These are phyloP conservation scores for Didymella segeticola DNA, from an alignment of 2,329 filamentous ascomycete genomes.

Conservation along the genomic window DNA sequence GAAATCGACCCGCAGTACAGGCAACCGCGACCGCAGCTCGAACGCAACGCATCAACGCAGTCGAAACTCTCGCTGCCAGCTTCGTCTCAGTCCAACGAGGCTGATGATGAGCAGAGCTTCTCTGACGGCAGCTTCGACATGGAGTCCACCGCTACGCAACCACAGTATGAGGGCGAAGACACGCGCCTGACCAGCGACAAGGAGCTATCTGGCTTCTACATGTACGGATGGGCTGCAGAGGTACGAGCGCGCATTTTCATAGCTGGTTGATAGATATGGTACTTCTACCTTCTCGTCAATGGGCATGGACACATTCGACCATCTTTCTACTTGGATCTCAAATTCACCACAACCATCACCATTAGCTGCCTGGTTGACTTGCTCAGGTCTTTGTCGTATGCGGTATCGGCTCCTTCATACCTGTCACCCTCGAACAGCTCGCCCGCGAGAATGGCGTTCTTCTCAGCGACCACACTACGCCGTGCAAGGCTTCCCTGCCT, in stretches of 20 bases:
- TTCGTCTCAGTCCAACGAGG: slow-evolving; percentile 50
- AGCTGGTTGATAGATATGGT: too few relatives aligned
- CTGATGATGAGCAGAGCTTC: slow-evolving; percentile 53
- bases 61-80: slow-evolving; percentile 45
- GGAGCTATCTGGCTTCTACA: slow-evolving; percentile 94
- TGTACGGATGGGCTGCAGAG: slow-evolving; percentile 94
- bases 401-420: slow-evolving; percentile 85
- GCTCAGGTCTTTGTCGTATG: slow-evolving; percentile 84
- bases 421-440: slow-evolving; percentile 91
- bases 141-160: slow-evolving; percentile 41
- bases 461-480: slow-evolving; percentile 74
- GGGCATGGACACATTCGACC: background rate
- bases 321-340: background rate
- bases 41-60: slow-evolving; percentile 40
- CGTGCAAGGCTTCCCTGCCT: slow-evolving; percentile 73
- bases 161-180: slow-evolving; percentile 82
- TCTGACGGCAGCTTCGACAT: slow-evolving; percentile 41
- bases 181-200: slow-evolving; percentile 83
- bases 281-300: background rate
- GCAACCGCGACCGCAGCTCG: slow-evolving; percentile 34
- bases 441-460: slow-evolving; percentile 91
- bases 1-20: slow-evolving; percentile 21
- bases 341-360: background rate
- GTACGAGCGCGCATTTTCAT: slow-evolving; percentile 25
- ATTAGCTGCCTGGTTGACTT: slow-evolving; percentile 10